Evolutionary conservation across 139 green algal genomes (phyloP).

Genomic region (Gonium pectorale): DNA sequence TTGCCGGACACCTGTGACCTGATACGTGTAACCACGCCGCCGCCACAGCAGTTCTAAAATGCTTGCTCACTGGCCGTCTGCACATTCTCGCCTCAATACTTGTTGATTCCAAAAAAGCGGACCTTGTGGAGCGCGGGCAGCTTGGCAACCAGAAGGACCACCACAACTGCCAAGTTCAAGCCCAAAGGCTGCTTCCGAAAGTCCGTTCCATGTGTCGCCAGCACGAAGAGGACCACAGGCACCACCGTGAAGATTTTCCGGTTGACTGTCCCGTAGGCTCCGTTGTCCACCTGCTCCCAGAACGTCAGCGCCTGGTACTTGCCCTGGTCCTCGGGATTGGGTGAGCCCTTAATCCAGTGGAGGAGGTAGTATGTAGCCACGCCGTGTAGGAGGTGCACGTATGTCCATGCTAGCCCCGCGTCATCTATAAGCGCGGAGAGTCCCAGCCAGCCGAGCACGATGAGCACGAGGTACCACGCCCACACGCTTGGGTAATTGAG

Average conservation of each 20-base stretch:
- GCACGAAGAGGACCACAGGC: conserved; percentile 86
- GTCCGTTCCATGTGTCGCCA: conserved; percentile 89
- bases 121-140: conserved; percentile 88
- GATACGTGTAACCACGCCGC: too few relatives aligned
- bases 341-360: conserved; percentile 91
- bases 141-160: conserved; percentile 89
- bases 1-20: too few relatives aligned
- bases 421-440: conserved; percentile 77
- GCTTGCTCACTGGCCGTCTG: too few relatives aligned
- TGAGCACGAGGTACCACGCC: conserved; percentile 81
- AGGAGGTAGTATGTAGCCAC: conserved; percentile 88
- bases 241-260: conserved; percentile 92
- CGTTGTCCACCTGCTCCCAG: conserved; percentile 88
- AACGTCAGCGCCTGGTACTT: conserved; percentile 91
- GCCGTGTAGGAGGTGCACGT: conserved; percentile 87
- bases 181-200: conserved; percentile 87
- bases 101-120: conserved; percentile 65
- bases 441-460: conserved; percentile 81
- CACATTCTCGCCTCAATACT: conserved; percentile 42
- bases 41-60: too few relatives aligned
- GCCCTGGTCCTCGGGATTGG: conserved; percentile 82
- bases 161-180: conserved; percentile 85
- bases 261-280: conserved; percentile 79
- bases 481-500: conserved; percentile 79
- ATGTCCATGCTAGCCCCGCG: conserved; percentile 90